A percentile compares a stretch with the other conserved stretches of the same genome.
Evolutionary conservation across 495 filamentous ascomycete genomes (phyloP).

Genomic region (Penicillium cataractarum): DNA sequence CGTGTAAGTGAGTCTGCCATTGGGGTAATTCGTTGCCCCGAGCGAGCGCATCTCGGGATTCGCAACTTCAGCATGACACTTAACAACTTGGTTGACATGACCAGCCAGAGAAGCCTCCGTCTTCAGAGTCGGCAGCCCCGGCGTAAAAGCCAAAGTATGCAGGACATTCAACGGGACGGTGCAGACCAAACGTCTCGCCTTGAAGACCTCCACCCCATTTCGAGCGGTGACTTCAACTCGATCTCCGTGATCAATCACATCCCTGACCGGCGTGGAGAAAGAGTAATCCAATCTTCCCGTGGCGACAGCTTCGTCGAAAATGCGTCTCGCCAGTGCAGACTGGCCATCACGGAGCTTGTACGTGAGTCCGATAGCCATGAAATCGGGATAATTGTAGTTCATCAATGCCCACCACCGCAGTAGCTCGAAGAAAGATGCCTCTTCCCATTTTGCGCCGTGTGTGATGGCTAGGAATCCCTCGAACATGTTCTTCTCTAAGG

Average conservation of each 20-base stretch:
- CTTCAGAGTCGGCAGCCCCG: background rate
- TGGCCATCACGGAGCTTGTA: constrained; percentile 27
- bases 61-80: background rate
- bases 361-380: constrained; percentile 17
- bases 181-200: background rate
- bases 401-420: constrained; percentile 25
- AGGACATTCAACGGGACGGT: constrained; percentile 1
- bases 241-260: background rate
- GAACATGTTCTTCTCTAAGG: background rate
- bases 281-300: background rate
- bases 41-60: background rate
- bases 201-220: background rate
- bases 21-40: background rate
- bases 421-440: constrained; percentile 22
- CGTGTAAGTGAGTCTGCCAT: background rate
- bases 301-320: constrained; percentile 21
- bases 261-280: background rate
- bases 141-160: background rate
- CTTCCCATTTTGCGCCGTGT: constrained; percentile 1
- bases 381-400: constrained; percentile 1
- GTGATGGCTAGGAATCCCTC: background rate
- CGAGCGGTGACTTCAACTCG: background rate
- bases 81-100: background rate
- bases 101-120: background rate
- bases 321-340: constrained; percentile 20